These are phyloP conservation scores for Xylaria acuta DNA, from an alignment of 495 filamentous ascomycete genomes.

Conservation along the genomic window DNA sequence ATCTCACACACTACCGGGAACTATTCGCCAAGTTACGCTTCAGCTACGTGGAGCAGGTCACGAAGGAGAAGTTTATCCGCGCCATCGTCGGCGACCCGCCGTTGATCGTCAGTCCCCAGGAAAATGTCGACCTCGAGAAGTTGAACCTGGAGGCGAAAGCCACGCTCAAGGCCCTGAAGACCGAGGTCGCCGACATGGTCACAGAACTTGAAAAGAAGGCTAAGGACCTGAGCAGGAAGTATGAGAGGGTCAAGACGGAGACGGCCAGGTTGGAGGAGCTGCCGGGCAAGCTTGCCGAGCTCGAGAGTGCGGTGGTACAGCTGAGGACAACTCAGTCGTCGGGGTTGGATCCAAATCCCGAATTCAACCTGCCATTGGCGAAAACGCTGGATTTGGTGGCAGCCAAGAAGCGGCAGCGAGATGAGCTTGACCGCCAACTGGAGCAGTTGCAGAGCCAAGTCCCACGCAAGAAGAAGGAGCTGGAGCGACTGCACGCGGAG, in stretches of 20 bases:
- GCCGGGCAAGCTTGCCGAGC: slow-evolving; percentile 65
- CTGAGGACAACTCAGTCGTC: slow-evolving; percentile 53
- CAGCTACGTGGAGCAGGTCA: slow-evolving; percentile 85
- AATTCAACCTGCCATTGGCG: slow-evolving; percentile 61
- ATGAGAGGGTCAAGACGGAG: slow-evolving; percentile 70
- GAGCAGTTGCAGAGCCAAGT: slow-evolving; percentile 67
- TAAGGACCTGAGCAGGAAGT: slow-evolving; percentile 60
- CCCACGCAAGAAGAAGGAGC: slow-evolving; percentile 74
- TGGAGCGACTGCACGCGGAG: slow-evolving; percentile 75
- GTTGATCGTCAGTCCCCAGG: slow-evolving; percentile 76
- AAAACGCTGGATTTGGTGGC: slow-evolving; percentile 65
- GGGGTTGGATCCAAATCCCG: slow-evolving; percentile 42
- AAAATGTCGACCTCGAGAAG: slow-evolving; percentile 82
- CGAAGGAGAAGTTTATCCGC: slow-evolving; percentile 80
- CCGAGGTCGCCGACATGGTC: slow-evolving; percentile 76
- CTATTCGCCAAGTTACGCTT: slow-evolving; percentile 96
- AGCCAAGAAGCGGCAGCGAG: slow-evolving; percentile 65
- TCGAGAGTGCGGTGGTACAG: slow-evolving; percentile 64
- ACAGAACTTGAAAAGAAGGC: slow-evolving; percentile 72
- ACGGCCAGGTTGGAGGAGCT: slow-evolving; percentile 63
- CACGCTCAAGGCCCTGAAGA: slow-evolving; percentile 76
- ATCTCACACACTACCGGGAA: slow-evolving; percentile 90
- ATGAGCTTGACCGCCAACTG: slow-evolving; percentile 71
- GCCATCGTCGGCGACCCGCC: slow-evolving; percentile 86
- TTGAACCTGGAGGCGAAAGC: slow-evolving; percentile 75